Conservation (phyloP, 345 rosid species). For the Eucalyptus marginata region DNA sequence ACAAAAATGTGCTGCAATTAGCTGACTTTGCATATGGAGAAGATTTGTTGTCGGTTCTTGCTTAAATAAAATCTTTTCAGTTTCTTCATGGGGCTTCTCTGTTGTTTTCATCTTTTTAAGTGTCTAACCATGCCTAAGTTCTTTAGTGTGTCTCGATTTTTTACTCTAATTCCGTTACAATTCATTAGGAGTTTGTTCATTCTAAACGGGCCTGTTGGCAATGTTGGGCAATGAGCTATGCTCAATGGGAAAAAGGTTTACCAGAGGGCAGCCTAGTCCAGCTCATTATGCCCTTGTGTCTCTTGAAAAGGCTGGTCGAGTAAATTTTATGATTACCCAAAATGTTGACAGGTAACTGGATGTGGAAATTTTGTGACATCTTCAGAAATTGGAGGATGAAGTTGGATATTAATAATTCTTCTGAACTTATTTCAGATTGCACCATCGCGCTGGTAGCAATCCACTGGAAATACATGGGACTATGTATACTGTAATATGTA, state of each 20-base stretch:
- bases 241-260: too few species aligned
- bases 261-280: too few species aligned
- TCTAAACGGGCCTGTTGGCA: too few species aligned
- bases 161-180: background rate
- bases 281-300: too few species aligned
- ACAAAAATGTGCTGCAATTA: background rate
- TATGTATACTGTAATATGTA: too few species aligned
- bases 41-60: background rate
- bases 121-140: background rate
- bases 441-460: slow-evolving; percentile 48
- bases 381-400: background rate
- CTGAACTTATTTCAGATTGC: slow-evolving; percentile 29
- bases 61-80: background rate
- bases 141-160: background rate
- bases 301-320: slow-evolving; percentile 58
- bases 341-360: slow-evolving; percentile 65
- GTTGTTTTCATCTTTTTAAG: background rate
- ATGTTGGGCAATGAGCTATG: too few species aligned
- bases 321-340: slow-evolving; percentile 69
- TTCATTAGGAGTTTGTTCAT: background rate
- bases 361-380: background rate
- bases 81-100: background rate
- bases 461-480: too few species aligned
- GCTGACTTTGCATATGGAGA: background rate
- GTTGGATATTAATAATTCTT: background rate